Evolutionary conservation across 192 early-diverging fungal genomes (phyloP).

Genomic region (Rhizophagus clarus): DNA sequence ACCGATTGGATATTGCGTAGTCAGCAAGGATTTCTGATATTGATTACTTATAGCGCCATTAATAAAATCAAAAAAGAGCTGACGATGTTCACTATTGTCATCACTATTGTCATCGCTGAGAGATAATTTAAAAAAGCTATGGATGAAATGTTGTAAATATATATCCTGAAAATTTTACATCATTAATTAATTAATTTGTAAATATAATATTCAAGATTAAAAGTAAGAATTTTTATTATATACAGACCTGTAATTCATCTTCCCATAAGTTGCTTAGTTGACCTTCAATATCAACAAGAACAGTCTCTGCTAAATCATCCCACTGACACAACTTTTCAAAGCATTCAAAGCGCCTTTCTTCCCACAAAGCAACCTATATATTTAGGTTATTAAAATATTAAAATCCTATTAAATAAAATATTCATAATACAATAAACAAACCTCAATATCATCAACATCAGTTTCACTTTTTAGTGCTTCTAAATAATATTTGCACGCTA

Average conservation of each 20-base stretch:
- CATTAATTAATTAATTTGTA: neutral
- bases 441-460: constrained; percentile 44
- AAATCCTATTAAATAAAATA: neutral
- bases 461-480: constrained; percentile 42
- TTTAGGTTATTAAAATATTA: neutral
- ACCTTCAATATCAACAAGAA: constrained; percentile 55
- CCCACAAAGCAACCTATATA: constrained; percentile 36
- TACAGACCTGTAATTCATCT: constrained; percentile 35
- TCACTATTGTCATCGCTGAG: constrained; percentile 42
- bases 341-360: constrained; percentile 59
- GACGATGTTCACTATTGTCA: constrained; percentile 46
- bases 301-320: constrained; percentile 56
- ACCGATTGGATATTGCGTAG: constrained; percentile 44
- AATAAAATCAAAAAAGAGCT: constrained; percentile 59
- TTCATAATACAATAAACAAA: constrained; percentile 28
- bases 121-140: constrained; percentile 52
- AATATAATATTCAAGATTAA: neutral
- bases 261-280: constrained; percentile 58
- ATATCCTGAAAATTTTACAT: constrained; percentile 37
- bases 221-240: neutral
- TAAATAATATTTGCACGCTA: constrained; percentile 48
- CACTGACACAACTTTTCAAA: constrained; percentile 64
- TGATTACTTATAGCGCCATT: constrained; percentile 39
- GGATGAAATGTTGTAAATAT: constrained; percentile 59
- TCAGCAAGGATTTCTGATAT: constrained; percentile 31